phyloP scores from a whole-genome alignment of 2,329 filamentous ascomycete genomes.

The Colletotrichum destructivum region DNA sequence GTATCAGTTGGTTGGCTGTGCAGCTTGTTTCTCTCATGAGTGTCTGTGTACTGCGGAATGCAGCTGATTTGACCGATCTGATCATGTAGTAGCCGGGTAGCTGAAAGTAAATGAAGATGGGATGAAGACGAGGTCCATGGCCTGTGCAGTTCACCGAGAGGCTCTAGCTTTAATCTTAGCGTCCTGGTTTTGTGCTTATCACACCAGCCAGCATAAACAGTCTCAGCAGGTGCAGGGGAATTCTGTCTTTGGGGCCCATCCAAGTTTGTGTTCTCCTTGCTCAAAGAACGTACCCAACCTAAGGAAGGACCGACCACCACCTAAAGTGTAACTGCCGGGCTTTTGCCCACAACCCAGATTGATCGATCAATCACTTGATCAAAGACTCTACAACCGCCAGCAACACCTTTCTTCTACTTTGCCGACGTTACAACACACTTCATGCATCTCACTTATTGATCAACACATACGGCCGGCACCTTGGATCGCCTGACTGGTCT shows the following conservation, averaged over 20 bases:
- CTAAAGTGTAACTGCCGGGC: conserved; percentile 33
- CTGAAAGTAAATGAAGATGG: conserved; percentile 5
- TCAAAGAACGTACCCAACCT: neutral
- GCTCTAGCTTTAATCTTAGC: conserved; percentile 39
- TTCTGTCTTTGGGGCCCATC: neutral
- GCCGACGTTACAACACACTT: neutral
- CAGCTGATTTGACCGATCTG: conserved; percentile 30
- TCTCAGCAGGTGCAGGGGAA: conserved; percentile 21
- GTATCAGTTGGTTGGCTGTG: neutral
- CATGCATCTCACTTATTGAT: neutral
- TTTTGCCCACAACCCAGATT: conserved; percentile 6
- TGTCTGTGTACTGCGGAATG: conserved; percentile 13
- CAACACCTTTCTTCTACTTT: neutral
- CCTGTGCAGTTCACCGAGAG: conserved; percentile 26
- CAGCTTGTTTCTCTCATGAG: neutral
- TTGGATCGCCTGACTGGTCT: neutral
- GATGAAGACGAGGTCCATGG: conserved; percentile 15
- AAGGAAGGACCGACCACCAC: conserved; percentile 8
- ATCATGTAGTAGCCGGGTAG: conserved; percentile 3
- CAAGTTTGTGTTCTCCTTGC: conserved; percentile 1
- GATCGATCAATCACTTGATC: conserved; percentile 1
- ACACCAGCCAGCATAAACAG: conserved; percentile 11
- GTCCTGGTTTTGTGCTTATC: conserved; percentile 17
- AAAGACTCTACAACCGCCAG: neutral
- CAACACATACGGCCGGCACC: neutral